Base-by-base conservation (phyloP, 257 asterid genomes). In the Ligustrum vulgare region DNA sequence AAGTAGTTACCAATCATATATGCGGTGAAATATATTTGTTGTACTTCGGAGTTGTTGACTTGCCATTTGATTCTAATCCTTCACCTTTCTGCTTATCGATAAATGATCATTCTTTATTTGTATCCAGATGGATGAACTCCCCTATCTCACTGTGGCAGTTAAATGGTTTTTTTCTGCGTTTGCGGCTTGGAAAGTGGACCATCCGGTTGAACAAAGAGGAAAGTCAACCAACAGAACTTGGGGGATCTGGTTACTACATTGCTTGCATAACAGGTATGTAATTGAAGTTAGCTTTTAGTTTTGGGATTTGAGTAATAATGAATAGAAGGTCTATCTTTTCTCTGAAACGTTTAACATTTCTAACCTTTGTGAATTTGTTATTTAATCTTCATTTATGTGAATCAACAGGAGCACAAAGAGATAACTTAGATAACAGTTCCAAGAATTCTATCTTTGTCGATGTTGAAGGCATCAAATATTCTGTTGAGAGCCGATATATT, bases 121-220 rank as follows among this genome's bases (percentile, higher is more conserved):
- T 49, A 41, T 41, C 62, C 90, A 94, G 96, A 76, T 88, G 88
- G 84, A 86, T 85, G 82, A 67, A 82, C 47, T 86, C 91, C 62
- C 69, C 80, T 13, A 66, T 62, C 22, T 80, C 92, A 2, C 67
- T 73, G 4, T 75, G 84, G 25, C 78, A 71, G 70, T 82, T 91
- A 25, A 87, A 81, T 31, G 97, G 97, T 1, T 83, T 87, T 81
- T 93, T 89, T 80, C 72, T 91, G 72, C 94, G 98, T 0, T 70
- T 93, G 83, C 82, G 94, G 73, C 82, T 89, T 0, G 84, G 89
- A 37, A 89, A 82, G 76, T 43, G 77, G 96, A 88, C 8, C 18
- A 0, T 11, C 7, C 18, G 7, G n/a, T 22, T 10, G 67, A 25
- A 10, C 67, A 60, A 23, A 60, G 67, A 60, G 10, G 67, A 60